Base-by-base conservation (phyloP, 2,329 filamentous ascomycete genomes). In the Aspergillus sp. region DNA sequence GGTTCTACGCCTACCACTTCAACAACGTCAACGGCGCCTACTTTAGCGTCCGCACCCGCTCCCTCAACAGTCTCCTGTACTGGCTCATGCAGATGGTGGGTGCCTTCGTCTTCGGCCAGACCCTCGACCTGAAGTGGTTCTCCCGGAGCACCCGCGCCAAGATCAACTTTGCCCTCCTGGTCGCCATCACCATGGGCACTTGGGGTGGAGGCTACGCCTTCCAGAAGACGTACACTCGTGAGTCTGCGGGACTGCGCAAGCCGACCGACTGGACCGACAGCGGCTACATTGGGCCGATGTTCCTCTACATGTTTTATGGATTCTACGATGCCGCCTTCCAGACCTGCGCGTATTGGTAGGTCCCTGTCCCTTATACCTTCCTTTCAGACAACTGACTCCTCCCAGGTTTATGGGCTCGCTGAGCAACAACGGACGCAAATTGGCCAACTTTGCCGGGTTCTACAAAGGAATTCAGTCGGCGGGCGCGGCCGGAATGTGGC, bases 401-500 rank as follows among this genome's bases (percentile, higher is more conserved):
- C 14, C 14, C 47, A 88, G 86, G 86, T 92, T 88, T 77, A 96
- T 97, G 88, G 93, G 93, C 47, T 84, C 92, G 7, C 80, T 96
- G 41, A 92, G 89, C 67, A 97, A 97, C 82, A 95, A 93, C 58
- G 85, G 89, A 55, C 90, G 92, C 71, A 93, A 91, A 72, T 83
- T 93, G 24, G 92, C 93, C 75, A 96, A 96, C 78, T 88, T 93
- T 65, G 88, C 90, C 40, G 92, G 89, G 57, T 92, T 89, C 78
- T 94, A 94, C 82, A 94, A 94, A 76, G 87, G 87, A 47, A 88
- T 95, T 58, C 90, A 95, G 72, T 93, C 89, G n/a, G 89, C 89
- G 16, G 90, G 90, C 62, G 85, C 86, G 3, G 90, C 88, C 53
- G 82, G 73, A 50, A 75, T 73, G 54, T 77, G 71, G 75, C 70